These are phyloP conservation scores for Macrolepiota dolichaula DNA, from an alignment of 768 basidiomycete genomes.

Conservation along the genomic window DNA sequence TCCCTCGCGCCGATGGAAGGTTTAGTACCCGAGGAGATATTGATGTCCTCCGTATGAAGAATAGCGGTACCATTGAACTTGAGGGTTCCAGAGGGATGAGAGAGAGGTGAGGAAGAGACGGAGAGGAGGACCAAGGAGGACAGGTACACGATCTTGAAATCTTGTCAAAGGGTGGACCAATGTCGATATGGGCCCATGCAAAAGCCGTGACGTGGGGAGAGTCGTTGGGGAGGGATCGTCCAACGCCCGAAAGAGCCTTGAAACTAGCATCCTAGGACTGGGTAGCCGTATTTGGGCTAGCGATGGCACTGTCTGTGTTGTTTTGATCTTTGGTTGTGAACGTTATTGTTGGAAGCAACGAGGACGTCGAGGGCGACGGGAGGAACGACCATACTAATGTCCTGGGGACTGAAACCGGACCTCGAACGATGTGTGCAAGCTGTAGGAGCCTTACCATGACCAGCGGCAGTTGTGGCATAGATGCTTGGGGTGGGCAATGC, in stretches of 20 bases:
- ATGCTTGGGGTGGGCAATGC: too few relatives aligned
- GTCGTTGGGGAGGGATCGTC: conserved; percentile 27
- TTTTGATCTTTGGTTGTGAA: background rate
- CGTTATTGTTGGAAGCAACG: too few relatives aligned
- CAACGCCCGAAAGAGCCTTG: conserved; percentile 42
- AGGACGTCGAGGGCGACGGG: background rate
- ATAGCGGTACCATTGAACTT: too few relatives aligned
- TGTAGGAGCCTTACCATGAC: too few relatives aligned
- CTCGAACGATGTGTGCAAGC: too few relatives aligned
- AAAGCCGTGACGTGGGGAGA: background rate
- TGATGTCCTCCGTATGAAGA: too few relatives aligned
- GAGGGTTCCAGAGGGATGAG: conserved; percentile 79
- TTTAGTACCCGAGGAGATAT: conserved; percentile 85
- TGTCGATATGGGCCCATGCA: too few relatives aligned
- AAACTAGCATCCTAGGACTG: background rate
- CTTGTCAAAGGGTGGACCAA: conserved; percentile 83
- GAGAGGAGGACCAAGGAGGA: conserved; percentile 9
- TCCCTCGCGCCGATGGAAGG: conserved; percentile 95
- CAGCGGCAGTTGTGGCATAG: too few relatives aligned
- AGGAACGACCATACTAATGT: conserved; percentile 32
- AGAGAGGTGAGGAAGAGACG: conserved; percentile 12
- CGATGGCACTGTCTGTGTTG: background rate
- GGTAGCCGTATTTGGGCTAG: background rate
- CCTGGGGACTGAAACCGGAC: conserved; percentile 66
- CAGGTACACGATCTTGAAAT: too few relatives aligned